Evolutionary conservation across 345 rosid species (phyloP).

Genomic region (Sapria himalayana): DNA sequence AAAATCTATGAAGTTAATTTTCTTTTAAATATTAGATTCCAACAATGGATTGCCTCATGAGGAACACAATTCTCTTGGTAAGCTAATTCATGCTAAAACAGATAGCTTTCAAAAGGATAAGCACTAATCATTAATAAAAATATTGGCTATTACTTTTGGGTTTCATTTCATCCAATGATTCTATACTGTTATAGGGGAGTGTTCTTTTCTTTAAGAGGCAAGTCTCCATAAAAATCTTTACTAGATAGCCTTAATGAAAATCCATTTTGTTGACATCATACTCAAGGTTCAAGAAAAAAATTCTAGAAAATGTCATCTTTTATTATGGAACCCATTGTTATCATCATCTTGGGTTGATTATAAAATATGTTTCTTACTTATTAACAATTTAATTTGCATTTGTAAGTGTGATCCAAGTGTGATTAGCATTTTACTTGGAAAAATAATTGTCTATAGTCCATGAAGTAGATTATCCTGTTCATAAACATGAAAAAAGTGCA

Average conservation of each 20-base stretch:
- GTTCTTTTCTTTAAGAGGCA: slow-evolving; percentile 47
- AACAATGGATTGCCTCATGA: slow-evolving; percentile 16
- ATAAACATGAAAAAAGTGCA: too few species aligned
- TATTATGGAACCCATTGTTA: background rate
- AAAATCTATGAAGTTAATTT: too few species aligned
- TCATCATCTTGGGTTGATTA: too few species aligned
- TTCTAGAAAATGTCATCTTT: slow-evolving; percentile 40
- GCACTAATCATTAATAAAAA: slow-evolving; percentile 29
- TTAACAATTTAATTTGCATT: too few species aligned
- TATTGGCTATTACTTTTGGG: slow-evolving; percentile 21
- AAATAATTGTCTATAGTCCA: too few species aligned
- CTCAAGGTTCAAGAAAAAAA: slow-evolving; percentile 74
- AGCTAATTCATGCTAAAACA: slow-evolving; percentile 24
- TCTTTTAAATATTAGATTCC: too few species aligned
- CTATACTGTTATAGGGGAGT: slow-evolving; percentile 55
- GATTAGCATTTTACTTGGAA: too few species aligned
- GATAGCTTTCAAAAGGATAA: slow-evolving; percentile 53
- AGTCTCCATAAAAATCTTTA: slow-evolving; percentile 71
- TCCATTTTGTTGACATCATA: slow-evolving; percentile 76
- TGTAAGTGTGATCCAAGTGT: too few species aligned
- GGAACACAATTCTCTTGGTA: slow-evolving; percentile 22
- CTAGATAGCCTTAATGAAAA: slow-evolving; percentile 65
- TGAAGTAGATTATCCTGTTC: too few species aligned
- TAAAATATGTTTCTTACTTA: too few species aligned
- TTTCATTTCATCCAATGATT: slow-evolving; percentile 28